Base-by-base conservation (phyloP, 2,329 filamentous ascomycete genomes). In the Diaporthe ilicicola region DNA sequence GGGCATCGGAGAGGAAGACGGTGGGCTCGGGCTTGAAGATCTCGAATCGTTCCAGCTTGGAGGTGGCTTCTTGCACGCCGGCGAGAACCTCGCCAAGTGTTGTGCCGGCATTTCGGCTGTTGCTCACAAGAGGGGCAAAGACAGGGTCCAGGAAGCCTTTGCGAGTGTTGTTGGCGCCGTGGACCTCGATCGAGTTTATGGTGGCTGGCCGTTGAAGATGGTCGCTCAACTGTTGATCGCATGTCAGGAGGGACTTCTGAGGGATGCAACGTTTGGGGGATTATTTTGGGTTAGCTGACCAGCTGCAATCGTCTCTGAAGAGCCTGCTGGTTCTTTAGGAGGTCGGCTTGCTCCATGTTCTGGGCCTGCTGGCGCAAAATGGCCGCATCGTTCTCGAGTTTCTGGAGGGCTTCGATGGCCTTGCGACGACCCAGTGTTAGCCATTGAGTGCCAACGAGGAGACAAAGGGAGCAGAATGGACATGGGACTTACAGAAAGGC, bases 201-300 rank as follows among this genome's bases (percentile, higher is more conserved):
- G 94, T 94, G 76, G 96, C 93, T 50, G 96, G 95, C 70, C 96
- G 89, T 53, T 93, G 93, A 75, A 92, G 92, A 81, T 98, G 97
- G 82, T 93, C 89, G 75, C 90, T 88, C 77, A 97, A 88, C 92
- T 94, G 74, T 27, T 62, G 46, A 59, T 73, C 51, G 59, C 62
- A 71, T 68, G 69, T 72, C 69, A 72, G 69, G 22, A 44, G 51
- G 8, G 24, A 19, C 34, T 32, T 34, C 10, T 56, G 24, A 19
- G 19, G 15, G 34, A 29, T 4, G 27, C 22, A 34, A 48, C 29
- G 34, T 19, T 32, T 46, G 22, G 39, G 4, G 32, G 24, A 13
- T 13, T 13, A 54, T 34, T 42, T 12, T 22, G 5, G 7, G 10
- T 12, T 29, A 39, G 51, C 74, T 65, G 48, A 83, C 75, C 72